Percentiles rank a stretch among this genome's conserved stretches.
Evolutionary conservation across 2,329 filamentous ascomycete species (phyloP).

Genomic region (Apiospora rasikravindrae): DNA sequence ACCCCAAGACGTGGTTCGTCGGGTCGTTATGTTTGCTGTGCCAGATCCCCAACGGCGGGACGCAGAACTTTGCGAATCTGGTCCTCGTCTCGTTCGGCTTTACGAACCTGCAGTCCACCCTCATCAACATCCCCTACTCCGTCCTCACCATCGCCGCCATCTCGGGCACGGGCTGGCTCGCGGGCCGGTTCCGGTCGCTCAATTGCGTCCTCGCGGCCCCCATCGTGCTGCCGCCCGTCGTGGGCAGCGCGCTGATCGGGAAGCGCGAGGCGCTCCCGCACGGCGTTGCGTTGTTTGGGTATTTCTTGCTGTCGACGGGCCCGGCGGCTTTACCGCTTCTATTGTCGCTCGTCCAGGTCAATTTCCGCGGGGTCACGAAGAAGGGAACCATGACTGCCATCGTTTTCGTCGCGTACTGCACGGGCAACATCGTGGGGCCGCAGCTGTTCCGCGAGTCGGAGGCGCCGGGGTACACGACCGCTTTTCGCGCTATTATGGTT

Average conservation of each 20-base stretch:
- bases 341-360: slow-evolving; percentile 60
- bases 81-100: slow-evolving; percentile 62
- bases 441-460: slow-evolving; percentile 58
- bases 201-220: slow-evolving; percentile 58
- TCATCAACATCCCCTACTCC: slow-evolving; percentile 65
- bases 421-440: slow-evolving; percentile 61
- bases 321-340: slow-evolving; percentile 59
- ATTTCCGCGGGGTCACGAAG: slow-evolving; percentile 63
- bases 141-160: slow-evolving; percentile 55
- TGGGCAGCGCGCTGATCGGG: slow-evolving; percentile 60
- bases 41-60: slow-evolving; percentile 67
- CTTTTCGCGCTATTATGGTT: slow-evolving; percentile 60
- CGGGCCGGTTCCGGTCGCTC: slow-evolving; percentile 55
- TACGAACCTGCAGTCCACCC: slow-evolving; percentile 56
- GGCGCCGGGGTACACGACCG: slow-evolving; percentile 57
- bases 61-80: slow-evolving; percentile 63
- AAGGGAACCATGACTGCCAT: slow-evolving; percentile 64
- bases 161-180: slow-evolving; percentile 54
- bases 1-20: slow-evolving; percentile 67
- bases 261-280: slow-evolving; percentile 45
- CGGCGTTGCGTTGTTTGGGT: slow-evolving; percentile 58
- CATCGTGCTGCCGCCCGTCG: slow-evolving; percentile 56
- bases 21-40: slow-evolving; percentile 57
- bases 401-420: slow-evolving; percentile 60
- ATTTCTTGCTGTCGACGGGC: slow-evolving; percentile 61